These are phyloP conservation scores for Ustilago nuda DNA, from an alignment of 1,284 basidiomycete species.

Conservation along the genomic window DNA sequence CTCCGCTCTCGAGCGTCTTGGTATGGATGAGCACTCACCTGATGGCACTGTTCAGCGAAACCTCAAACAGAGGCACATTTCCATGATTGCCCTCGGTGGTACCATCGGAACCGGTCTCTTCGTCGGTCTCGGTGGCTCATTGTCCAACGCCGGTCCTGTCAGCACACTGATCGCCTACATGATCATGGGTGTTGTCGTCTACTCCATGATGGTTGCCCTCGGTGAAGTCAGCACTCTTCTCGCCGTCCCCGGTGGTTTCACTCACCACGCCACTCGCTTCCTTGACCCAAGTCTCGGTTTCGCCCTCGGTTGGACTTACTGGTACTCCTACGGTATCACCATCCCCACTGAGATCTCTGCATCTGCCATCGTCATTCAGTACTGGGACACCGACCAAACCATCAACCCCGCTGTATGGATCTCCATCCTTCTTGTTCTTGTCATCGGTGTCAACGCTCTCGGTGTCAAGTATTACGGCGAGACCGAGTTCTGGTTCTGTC, in stretches of 20 bases:
- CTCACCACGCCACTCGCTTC: conserved; percentile 82
- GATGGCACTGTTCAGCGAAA: conserved; percentile 44
- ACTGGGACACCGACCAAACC: conserved; percentile 53
- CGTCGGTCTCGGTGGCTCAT: conserved; percentile 78
- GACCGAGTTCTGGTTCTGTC: conserved; percentile 69
- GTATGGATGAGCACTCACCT: conserved; percentile 34
- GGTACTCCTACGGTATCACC: conserved; percentile 70
- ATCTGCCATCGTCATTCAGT: conserved; percentile 50
- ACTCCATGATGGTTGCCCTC: conserved; percentile 70
- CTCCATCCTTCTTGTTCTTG: conserved; percentile 72
- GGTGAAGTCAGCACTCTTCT: conserved; percentile 74
- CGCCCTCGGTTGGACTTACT: conserved; percentile 77
- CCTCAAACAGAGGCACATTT: conserved; percentile 58
- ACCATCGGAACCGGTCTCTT: conserved; percentile 72
- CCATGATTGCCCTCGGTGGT: conserved; percentile 64
- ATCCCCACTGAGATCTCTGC: conserved; percentile 81
- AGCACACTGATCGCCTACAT: conserved; percentile 70
- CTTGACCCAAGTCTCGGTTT: conserved; percentile 80
- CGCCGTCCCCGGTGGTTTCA: conserved; percentile 77
- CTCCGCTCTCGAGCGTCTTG: conserved; percentile 31
- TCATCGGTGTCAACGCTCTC: conserved; percentile 53
- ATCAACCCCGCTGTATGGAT: conserved; percentile 73
- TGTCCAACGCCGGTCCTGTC: conserved; percentile 71
- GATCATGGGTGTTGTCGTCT: conserved; percentile 64
- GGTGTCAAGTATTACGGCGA: conserved; percentile 80